Base-by-base conservation (phyloP, 2,329 filamentous ascomycete genomes). In the Cordyceps tenuipes region DNA sequence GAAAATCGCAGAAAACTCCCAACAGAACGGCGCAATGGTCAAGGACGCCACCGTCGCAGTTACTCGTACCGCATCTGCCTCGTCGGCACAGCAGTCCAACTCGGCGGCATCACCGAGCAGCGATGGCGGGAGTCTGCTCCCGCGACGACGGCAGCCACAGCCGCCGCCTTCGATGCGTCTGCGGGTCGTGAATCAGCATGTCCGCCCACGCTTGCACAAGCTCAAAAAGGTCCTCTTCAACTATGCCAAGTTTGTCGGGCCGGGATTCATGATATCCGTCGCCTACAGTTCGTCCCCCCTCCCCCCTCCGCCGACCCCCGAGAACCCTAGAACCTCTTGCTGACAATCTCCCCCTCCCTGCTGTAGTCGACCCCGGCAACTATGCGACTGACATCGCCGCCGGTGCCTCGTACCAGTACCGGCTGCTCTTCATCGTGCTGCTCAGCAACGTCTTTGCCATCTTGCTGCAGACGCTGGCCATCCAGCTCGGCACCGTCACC, bases 371-470 rank as follows among this genome's bases (percentile, higher is more conserved):
- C 63, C 82, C 79, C 55, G 84, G 84, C 62, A 89, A 90, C 70
- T 90, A 89, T 68, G 79, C 86, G 1, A 89, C 87, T 21, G 86
- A 86, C 69, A 82, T 89, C 52, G 82, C 84, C 8, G 86, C 86
- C 50, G 87, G 87, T 57, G 83, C 87, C 5, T 78, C 80, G 1
- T 88, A 85, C 69, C 79, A 79, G 60, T 90, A 85, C 74, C 78
- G 76, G 46, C 77, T 89, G 39, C 78, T 90, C 3, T 89, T 89
- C 73, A 77, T 89, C 64, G 81, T 89, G 48, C 75, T 90, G 10
- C 75, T 88, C 66, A 84, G 83, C 70, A 90, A 90, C 68, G 66
- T 89, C 55, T 86, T 89, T 66, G 87, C 87, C 65, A 88, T 90
- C 58, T 82, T 88, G 64, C 76, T 89, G 21, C 87, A 90, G 70